Evolutionary conservation across 257 asterid species (phyloP), one percentile per base, ranked within the genome.

Genomic region (Ilex asprella): DNA sequence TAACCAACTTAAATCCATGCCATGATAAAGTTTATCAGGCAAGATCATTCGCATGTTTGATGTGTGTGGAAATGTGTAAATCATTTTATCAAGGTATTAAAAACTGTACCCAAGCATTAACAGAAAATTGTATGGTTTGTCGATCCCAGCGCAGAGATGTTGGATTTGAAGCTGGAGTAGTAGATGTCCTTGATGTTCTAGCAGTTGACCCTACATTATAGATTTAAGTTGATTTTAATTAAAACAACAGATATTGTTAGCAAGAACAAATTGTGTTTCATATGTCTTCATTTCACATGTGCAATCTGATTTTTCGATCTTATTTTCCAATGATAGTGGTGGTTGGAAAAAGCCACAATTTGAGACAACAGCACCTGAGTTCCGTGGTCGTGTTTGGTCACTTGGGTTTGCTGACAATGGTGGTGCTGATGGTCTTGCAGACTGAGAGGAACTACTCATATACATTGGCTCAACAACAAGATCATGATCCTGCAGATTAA

Each of bases 31-130:
- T 3, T 35, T 5, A 35, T 35, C 41, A 35, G 5, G 41, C 5
- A 35, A 35, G 2, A 35, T 35, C 8, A 8, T 35, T 21, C 27
- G n/a, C 27, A 21, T 35, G 41, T 35, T 35, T 35, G 41, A 8
- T 3, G 41, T 35, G 2, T 2, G 41, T 2, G 8, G 5, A 35
- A 3, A 35, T 35, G 41, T 35, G 41, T 1, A 35, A 35, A 35
- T 35, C 41, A 35, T 35, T 35, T 35, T 35, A 35, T 35, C 52
- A 46, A 46, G 11, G 13, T 46, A 46, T 46, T 46, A 14, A 14
- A 53, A 2, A 71, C 67, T 78, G 59, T 86, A 92, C 99, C 99
- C 99, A 92, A 69, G 99, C 96, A 75, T 89, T 87, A 75, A 89
- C 95, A 30, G 97, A 83, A 76, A 92, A 89, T 56, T 75, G 97